Conservation (phyloP, 2,329 filamentous ascomycete species). For the Penicillium aurantiogriseum region DNA sequence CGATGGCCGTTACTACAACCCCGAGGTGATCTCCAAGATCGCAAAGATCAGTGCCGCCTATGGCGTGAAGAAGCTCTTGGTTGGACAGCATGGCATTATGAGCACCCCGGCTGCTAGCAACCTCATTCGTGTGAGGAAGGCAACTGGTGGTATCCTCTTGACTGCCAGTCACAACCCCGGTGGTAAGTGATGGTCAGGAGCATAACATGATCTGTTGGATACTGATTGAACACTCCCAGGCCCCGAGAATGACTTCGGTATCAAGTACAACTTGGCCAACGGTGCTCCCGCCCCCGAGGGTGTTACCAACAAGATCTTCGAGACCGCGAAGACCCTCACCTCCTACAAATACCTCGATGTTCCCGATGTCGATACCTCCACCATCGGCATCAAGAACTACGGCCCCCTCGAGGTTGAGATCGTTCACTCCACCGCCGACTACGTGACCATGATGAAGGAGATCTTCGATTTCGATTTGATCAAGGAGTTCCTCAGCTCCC, state of each 20-base stretch:
- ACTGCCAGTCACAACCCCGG: constrained; percentile 98
- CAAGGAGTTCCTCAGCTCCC: constrained; percentile 82
- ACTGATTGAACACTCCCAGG: constrained; percentile 51
- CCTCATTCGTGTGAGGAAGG: constrained; percentile 89
- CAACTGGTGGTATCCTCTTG: constrained; percentile 92
- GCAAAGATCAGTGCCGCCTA: constrained; percentile 96
- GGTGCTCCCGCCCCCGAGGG: constrained; percentile 93
- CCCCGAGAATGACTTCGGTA: constrained; percentile 92
- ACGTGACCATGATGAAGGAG: constrained; percentile 91
- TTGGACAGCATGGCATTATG: constrained; percentile 94
- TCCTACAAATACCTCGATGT: constrained; percentile 92
- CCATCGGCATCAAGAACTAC: constrained; percentile 79
- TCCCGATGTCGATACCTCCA: constrained; percentile 78
- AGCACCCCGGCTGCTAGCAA: constrained; percentile 96
- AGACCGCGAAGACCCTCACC: constrained; percentile 81
- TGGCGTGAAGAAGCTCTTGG: constrained; percentile 96
- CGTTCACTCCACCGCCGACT: constrained; percentile 89
- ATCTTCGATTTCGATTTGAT: constrained; percentile 98
- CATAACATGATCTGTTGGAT: neutral
- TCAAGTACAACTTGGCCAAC: constrained; percentile 99
- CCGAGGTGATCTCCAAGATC: constrained; percentile 93
- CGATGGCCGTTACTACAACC: constrained; percentile 96
- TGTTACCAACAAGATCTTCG: constrained; percentile 97
- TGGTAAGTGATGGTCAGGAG: constrained; percentile 59
- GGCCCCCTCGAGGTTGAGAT: constrained; percentile 90